Conservation (phyloP, 2,329 filamentous ascomycete genomes). For the Coniochaeta pulveracea region DNA sequence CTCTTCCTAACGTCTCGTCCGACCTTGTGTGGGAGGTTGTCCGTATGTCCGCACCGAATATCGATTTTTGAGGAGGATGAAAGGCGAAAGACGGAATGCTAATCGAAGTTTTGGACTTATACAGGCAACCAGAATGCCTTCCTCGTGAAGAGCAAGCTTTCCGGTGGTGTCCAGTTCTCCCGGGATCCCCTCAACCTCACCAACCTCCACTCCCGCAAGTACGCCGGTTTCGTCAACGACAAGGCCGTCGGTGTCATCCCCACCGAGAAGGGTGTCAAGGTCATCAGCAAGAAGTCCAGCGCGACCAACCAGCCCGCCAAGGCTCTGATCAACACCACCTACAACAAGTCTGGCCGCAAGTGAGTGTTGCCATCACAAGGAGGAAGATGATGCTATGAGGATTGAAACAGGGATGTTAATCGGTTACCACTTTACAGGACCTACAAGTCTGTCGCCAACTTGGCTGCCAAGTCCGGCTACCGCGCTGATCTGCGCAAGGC, state of each 20-base stretch:
- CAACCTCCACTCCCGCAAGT: constrained; percentile 89
- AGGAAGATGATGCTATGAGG: no score
- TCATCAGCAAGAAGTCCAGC: constrained; percentile 76
- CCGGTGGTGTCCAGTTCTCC: constrained; percentile 80
- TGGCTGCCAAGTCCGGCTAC: constrained; percentile 77
- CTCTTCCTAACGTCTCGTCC: constrained; percentile 65
- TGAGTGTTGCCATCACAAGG: constrained; percentile 45
- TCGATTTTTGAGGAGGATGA: neutral
- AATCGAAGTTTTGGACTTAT: constrained; percentile 7
- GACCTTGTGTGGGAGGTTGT: constrained; percentile 93
- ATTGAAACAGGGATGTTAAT: no score
- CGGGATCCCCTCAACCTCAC: constrained; percentile 86
- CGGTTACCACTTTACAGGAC: constrained; percentile 59
- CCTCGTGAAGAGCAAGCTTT: constrained; percentile 68
- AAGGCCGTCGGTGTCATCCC: constrained; percentile 80
- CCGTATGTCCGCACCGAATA: constrained; percentile 59
- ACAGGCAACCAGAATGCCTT: constrained; percentile 79
- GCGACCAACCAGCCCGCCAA: constrained; percentile 63
- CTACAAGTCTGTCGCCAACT: constrained; percentile 80
- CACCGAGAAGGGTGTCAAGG: constrained; percentile 64
- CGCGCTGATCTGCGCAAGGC: constrained; percentile 63
- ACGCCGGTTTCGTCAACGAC: constrained; percentile 86
- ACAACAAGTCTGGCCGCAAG: constrained; percentile 68
- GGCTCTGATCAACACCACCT: constrained; percentile 52
- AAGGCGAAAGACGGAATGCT: constrained; percentile 6